Conservation (phyloP, 179 eudicot genomes). For the Amaranthus tricolor region DNA sequence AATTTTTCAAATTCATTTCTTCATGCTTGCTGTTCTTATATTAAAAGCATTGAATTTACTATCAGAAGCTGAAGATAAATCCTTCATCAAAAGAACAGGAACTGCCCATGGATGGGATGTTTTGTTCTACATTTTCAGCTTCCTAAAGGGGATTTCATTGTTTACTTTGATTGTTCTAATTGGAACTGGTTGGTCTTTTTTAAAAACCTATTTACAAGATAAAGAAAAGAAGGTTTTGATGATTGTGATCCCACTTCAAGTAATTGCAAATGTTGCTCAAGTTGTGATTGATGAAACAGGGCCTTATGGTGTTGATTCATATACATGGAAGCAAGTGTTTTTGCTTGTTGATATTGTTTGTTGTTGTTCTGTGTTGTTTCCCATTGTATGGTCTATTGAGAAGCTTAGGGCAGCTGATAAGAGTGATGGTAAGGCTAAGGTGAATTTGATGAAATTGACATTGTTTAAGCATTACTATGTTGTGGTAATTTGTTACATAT, state of each 20-base stretch:
- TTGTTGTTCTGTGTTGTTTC: constrained; percentile 65
- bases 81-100: constrained; percentile 47
- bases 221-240: constrained; percentile 66
- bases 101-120: constrained; percentile 75
- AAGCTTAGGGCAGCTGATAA: constrained; percentile 55
- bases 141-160: constrained; percentile 55
- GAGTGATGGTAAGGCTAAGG: constrained; percentile 68
- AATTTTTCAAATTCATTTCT: constrained; percentile 43
- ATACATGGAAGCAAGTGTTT: constrained; percentile 59
- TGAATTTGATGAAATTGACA: constrained; percentile 61
- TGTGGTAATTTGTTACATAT: constrained; percentile 60
- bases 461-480: constrained; percentile 62
- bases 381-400: constrained; percentile 69
- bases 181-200: constrained; percentile 77
- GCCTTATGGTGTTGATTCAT: constrained; percentile 46
- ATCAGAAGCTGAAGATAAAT: constrained; percentile 60
- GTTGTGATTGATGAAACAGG: constrained; percentile 62
- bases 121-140: constrained; percentile 58
- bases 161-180: constrained; percentile 68
- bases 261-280: constrained; percentile 62
- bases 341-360: constrained; percentile 57
- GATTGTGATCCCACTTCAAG: constrained; percentile 71
- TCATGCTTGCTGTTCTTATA: constrained; percentile 47
- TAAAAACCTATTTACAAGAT: constrained; percentile 64
- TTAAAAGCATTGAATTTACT: constrained; percentile 52